These are phyloP conservation scores for Septoria linicola DNA, from an alignment of 2,329 filamentous ascomycete species.

Conservation along the genomic window DNA sequence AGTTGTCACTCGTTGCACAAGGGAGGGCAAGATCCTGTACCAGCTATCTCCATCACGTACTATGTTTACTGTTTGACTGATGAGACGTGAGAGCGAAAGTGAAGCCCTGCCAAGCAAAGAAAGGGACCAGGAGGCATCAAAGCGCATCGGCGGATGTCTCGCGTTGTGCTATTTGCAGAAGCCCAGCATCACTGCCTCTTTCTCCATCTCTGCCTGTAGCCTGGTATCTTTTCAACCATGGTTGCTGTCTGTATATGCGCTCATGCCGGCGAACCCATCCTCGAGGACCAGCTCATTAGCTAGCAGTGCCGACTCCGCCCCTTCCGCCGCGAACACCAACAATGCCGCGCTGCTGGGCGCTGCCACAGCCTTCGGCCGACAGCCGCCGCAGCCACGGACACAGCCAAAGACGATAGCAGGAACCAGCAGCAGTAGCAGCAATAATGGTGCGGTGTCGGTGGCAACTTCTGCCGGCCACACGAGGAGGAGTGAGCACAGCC, in stretches of 20 bases:
- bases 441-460: slow-evolving; percentile 30
- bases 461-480: slow-evolving; percentile 41
- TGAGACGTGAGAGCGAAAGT: too few species aligned
- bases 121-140: too few species aligned
- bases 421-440: slow-evolving; percentile 3
- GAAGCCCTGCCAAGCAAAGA: too few species aligned
- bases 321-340: slow-evolving; percentile 8
- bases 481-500: slow-evolving; percentile 24
- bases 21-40: too few species aligned
- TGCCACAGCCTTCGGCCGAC: slow-evolving; percentile 49
- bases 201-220: too few species aligned
- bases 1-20: too few species aligned
- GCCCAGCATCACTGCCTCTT: too few species aligned
- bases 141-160: too few species aligned
- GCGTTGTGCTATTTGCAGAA: too few species aligned
- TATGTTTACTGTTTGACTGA: too few species aligned
- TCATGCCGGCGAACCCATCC: slow-evolving; percentile 23
- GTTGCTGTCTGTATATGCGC: slow-evolving; percentile 16
- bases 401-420: slow-evolving; percentile 12
- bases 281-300: slow-evolving; percentile 29
- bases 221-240: slow-evolving; percentile 1
- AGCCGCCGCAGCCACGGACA: slow-evolving; percentile 26
- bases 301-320: slow-evolving; percentile 24
- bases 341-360: slow-evolving; percentile 53
- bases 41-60: too few species aligned